phyloP scores from a whole-genome alignment of 163 green algal genomes.

The Chloromonas sp. region DNA sequence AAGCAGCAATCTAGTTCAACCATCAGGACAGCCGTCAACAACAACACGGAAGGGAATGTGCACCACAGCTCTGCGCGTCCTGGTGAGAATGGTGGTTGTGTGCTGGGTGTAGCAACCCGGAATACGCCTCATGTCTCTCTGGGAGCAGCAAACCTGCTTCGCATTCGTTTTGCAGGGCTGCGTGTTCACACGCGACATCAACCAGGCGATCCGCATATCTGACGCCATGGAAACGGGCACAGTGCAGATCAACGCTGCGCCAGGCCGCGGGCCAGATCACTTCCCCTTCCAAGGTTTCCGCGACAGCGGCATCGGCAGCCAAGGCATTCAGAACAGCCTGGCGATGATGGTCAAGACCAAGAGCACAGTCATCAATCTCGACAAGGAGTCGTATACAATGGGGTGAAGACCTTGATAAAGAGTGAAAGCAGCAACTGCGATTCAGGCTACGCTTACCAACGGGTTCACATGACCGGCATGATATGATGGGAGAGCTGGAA shows the following conservation, averaged over 20 bases:
- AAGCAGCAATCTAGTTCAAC: no score
- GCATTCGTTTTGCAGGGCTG: conserved; percentile 63
- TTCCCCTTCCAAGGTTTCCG: conserved; percentile 93
- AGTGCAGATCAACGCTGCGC: conserved; percentile 85
- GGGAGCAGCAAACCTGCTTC: no score
- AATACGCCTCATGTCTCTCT: no score
- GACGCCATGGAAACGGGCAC: conserved; percentile 94
- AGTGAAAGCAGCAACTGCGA: no score
- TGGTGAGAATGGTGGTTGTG: no score
- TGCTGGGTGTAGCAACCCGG: no score
- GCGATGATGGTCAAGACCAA: conserved; percentile 93
- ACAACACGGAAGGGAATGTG: no score
- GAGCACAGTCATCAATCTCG: conserved; percentile 90
- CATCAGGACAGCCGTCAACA: no score
- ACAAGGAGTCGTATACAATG: conserved; percentile 75
- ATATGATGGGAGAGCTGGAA: no score
- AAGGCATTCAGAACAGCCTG: conserved; percentile 87
- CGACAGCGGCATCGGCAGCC: conserved; percentile 85
- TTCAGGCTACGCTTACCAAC: no score
- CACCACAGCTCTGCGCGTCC: no score
- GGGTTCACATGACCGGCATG: no score
- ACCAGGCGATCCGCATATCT: conserved; percentile 75
- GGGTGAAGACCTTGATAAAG: background rate
- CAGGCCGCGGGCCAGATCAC: conserved; percentile 79
- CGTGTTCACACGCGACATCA: conserved; percentile 89